These are phyloP conservation scores for Lavandula angustifolia DNA, from an alignment of 257 asterid genomes.

Conservation along the genomic window DNA sequence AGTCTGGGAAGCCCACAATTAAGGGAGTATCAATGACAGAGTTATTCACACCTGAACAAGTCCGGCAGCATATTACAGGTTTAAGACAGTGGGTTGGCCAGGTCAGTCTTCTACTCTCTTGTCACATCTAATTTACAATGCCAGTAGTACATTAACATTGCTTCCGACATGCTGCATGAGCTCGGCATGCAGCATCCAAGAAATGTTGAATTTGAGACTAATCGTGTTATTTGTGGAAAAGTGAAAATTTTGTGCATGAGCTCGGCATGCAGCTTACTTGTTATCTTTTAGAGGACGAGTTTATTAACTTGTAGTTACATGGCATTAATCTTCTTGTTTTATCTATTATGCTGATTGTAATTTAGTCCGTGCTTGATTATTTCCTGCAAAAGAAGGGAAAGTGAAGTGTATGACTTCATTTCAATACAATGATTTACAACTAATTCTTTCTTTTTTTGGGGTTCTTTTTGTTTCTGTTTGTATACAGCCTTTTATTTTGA, in stretches of 20 bases:
- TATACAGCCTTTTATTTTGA: not conserved
- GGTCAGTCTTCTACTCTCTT: conserved; percentile 52
- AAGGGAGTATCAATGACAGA: conserved; percentile 96
- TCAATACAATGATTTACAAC: conserved; percentile 5
- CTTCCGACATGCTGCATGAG: conserved; percentile 24
- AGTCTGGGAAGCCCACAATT: conserved; percentile 87
- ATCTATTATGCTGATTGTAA: not conserved
- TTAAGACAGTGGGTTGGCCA: conserved; percentile 99
- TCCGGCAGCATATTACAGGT: conserved; percentile 77
- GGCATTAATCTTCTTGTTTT: not conserved
- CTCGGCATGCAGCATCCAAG: conserved; percentile 3
- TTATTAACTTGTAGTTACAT: not conserved
- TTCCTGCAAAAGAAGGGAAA: conserved; percentile 1
- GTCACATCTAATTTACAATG: conserved; percentile 14
- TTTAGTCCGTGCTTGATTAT: conserved; percentile 10
- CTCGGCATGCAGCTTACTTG: conserved; percentile 12
- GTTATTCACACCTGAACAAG: conserved; percentile 93
- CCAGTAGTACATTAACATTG: conserved; percentile 15
- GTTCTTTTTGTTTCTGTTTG: conserved; percentile 7
- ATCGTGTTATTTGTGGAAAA: not conserved
- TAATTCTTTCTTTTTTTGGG: conserved; percentile 24
- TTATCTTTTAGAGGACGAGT: not conserved
- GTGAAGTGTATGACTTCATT: not conserved
- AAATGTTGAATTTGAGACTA: conserved; percentile 10
- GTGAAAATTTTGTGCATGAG: not conserved